A percentile compares a stretch with the other conserved stretches of the same genome.
These are phyloP conservation scores for Sclerotiophoma versabilis DNA, from an alignment of 2,329 filamentous ascomycete genomes.

Conservation along the genomic window DNA sequence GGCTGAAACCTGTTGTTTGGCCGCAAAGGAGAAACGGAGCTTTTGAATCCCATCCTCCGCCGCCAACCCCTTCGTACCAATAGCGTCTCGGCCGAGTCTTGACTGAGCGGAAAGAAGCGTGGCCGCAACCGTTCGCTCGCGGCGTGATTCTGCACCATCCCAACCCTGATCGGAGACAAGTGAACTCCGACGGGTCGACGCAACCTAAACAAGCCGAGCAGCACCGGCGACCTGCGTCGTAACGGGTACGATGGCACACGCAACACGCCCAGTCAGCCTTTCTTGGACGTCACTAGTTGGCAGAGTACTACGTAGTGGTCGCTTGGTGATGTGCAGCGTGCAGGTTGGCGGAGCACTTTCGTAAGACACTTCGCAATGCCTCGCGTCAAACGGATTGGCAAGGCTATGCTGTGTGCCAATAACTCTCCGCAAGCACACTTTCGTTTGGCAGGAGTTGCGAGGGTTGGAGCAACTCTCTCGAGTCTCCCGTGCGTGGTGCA, in stretches of 20 bases:
- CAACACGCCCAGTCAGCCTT: slow-evolving; percentile 9
- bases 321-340: slow-evolving; percentile 12
- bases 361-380: slow-evolving; percentile 18
- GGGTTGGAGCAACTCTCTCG: slow-evolving; percentile 17
- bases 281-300: slow-evolving; percentile 8
- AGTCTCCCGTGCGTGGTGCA: slow-evolving; percentile 15
- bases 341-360: slow-evolving; percentile 16
- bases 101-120: slow-evolving; percentile 26
- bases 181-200: slow-evolving; percentile 15
- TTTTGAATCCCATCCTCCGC: slow-evolving; percentile 20
- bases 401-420: slow-evolving; percentile 10
- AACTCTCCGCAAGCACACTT: slow-evolving; percentile 24
- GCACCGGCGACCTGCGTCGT: slow-evolving; percentile 12
- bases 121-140: slow-evolving; percentile 13
- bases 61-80: slow-evolving; percentile 8
- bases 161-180: slow-evolving; percentile 12
- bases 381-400: slow-evolving; percentile 10
- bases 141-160: slow-evolving; percentile 1
- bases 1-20: slow-evolving; percentile 3
- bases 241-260: slow-evolving; percentile 17
- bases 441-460: slow-evolving; percentile 26
- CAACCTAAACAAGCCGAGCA: slow-evolving; percentile 10
- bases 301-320: too few relatives aligned
- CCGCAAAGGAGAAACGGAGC: slow-evolving; percentile 12
- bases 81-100: slow-evolving; percentile 25